Base-by-base conservation (phyloP, 441 rosid species). In the Breynia disticha region DNA sequence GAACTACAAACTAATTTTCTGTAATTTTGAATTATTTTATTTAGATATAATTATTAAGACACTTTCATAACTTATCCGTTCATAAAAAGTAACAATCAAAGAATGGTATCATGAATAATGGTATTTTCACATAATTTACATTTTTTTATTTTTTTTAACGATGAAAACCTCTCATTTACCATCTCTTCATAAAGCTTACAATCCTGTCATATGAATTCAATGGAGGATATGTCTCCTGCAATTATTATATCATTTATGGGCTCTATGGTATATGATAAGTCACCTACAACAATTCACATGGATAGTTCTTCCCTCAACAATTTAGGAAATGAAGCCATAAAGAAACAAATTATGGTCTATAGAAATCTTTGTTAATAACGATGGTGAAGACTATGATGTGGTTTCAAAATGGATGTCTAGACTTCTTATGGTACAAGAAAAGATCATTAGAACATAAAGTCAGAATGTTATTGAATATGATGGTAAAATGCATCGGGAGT, bases 401-500 rank as follows among this genome's bases (percentile, higher is more conserved):
- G 57, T 50, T 70, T 54, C 21, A 47, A 72, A 57, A 24, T 66
- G 71, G 14, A 44, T 61, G 16, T 57, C 53, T 15, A 60, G 48
- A 10, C 55, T 61, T 46, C 59, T 22, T 55, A 55, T 16, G 49
- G 66, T 53, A 8, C 62, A 61, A 37, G 62, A 66, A 56, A 67
- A 69, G 62, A 67, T 69, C 19, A 56, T 71, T 47, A 68, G 70
- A 55, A 64, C 45, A 21, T 58, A 63, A 18, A 79, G 68, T 59
- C 50, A 52, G 12, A 64, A 54, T 52, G 83, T 79, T 10, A 71
- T 76, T 60, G 80, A 78, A 59, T 62, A 70, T 52, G 82, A 75
- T 16, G 70, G 63, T 54, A 73, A 67, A 46, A 85, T 90, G 0
- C 84, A 79, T 37, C 82, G 86, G 90, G 97, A 95, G n/a, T 66